Evolutionary conservation across 345 rosid species (phyloP), one percentile per base, ranked within the genome.

Genomic region (Salix suchowensis): DNA sequence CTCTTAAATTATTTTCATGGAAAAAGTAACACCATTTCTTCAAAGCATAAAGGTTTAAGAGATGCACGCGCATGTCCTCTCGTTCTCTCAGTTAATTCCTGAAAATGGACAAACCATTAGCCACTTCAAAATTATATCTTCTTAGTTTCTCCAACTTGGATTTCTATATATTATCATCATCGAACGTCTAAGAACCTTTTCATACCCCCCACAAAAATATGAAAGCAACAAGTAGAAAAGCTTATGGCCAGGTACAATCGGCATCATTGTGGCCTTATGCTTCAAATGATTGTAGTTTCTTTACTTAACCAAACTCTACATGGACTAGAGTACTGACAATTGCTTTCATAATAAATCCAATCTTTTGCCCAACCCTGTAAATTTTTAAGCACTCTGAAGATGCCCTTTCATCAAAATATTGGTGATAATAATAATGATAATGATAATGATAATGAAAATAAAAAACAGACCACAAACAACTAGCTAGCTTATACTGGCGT

Each of bases 11-110:
- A 50, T 73, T 30, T 14, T 40, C 34, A 30, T 28, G 46, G 12
- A 23, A 48, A 26, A 48, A 65, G 64, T 52, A 50, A 62, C 67
- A 26, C 67, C 76, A 67, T 78, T 55, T 72, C 80, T 72, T 66
- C 66, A n/a, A 67, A 66, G 60, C 52, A 40, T 52, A 72, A 39
- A 66, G 60, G 23, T 71, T 71, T 26, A 65, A 55, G 52, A 67
- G 58, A 52, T 52, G 11, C 42, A 39, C 42, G 2, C 12, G 3
- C 3, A 39, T 12, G 42, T 2, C 42, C 42, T 39, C 42, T 71
- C 32, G 13, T 34, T 72, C n/a, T 58, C 18, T 23, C 21, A 19
- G 19, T 28, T 58, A 65, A 44, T 46, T 65, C 77, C 77, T 46
- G 24, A 74, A 65, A 73, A 64, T 50, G 48, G 30, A 32, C 70